Evolutionary conservation across 179 eudicot species (phyloP).

Genomic region (Heliamphora pulchella): DNA sequence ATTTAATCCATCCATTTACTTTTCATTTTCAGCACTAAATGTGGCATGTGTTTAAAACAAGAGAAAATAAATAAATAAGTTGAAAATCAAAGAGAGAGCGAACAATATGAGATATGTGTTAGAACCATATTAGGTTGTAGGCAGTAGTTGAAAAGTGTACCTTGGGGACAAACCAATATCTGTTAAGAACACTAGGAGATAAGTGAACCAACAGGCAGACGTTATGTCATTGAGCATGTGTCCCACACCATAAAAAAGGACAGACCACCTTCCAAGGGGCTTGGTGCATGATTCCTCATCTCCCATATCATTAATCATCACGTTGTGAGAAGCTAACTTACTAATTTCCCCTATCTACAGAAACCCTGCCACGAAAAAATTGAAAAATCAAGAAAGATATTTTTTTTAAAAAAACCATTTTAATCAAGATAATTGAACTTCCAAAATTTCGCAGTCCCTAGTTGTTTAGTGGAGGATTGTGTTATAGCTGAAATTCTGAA

Average conservation of each 20-base stretch:
- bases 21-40: not conserved
- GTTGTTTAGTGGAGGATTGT: no score
- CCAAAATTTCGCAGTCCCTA: no score
- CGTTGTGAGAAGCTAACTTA: not conserved
- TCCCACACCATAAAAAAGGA: constrained; percentile 77
- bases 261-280: constrained; percentile 53
- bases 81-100: not conserved
- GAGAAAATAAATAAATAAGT: no score
- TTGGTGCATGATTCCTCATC: constrained; percentile 40
- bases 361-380: constrained; percentile 8
- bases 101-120: not conserved
- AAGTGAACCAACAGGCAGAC: constrained; percentile 92
- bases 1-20: not conserved
- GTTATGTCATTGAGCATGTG: constrained; percentile 96
- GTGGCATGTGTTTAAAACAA: not conserved
- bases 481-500: no score
- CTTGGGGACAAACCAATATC: constrained; percentile 82
- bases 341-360: not conserved
- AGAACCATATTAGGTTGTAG: not conserved
- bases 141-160: constrained; percentile 25
- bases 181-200: constrained; percentile 78
- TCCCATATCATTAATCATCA: constrained; percentile 33
- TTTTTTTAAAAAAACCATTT: not conserved
- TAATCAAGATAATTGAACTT: not conserved
- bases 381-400: not conserved